A percentile compares a stretch with the other conserved stretches of the same genome.
phyloP scores from a whole-genome alignment of 2,329 filamentous ascomycete species.

The Aspergillus thermomutatus region DNA sequence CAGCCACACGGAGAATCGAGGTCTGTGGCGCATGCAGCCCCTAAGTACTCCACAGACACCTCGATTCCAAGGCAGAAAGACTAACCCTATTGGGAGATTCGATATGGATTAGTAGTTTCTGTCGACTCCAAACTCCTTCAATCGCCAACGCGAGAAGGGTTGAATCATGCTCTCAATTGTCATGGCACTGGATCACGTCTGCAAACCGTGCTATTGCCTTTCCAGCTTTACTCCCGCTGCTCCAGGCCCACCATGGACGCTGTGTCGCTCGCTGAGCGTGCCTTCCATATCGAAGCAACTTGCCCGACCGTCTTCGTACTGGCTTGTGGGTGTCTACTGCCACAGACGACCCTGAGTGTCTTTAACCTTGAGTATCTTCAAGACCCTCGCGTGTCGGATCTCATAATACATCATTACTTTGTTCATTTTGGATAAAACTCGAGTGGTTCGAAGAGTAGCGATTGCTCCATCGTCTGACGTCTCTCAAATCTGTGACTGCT shows the following conservation, averaged over 20 bases:
- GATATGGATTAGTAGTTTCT: no score
- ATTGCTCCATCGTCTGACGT: not conserved
- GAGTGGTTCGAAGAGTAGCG: not conserved
- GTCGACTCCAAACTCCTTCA: not conserved
- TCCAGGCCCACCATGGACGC: not conserved
- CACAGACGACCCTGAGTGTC: not conserved
- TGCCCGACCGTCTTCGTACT: not conserved
- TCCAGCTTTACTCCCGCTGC: not conserved
- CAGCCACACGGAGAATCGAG: constrained; percentile 2
- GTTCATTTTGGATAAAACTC: not conserved
- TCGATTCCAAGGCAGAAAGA: not conserved
- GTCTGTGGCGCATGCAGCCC: not conserved
- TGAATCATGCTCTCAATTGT: not conserved
- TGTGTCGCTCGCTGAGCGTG: not conserved
- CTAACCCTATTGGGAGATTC: not conserved
- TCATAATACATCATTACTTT: not conserved
- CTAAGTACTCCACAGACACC: not conserved
- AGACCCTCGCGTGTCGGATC: not conserved
- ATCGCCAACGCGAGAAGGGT: not conserved
- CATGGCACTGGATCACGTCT: not conserved
- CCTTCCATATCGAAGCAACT: not conserved
- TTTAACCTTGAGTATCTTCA: not conserved
- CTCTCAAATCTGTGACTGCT: not conserved
- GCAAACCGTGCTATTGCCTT: not conserved
- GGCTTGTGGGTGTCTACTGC: not conserved